Evolutionary conservation across 2,329 filamentous ascomycete genomes (phyloP).

Genomic region (Trichoderma endophyticum): DNA sequence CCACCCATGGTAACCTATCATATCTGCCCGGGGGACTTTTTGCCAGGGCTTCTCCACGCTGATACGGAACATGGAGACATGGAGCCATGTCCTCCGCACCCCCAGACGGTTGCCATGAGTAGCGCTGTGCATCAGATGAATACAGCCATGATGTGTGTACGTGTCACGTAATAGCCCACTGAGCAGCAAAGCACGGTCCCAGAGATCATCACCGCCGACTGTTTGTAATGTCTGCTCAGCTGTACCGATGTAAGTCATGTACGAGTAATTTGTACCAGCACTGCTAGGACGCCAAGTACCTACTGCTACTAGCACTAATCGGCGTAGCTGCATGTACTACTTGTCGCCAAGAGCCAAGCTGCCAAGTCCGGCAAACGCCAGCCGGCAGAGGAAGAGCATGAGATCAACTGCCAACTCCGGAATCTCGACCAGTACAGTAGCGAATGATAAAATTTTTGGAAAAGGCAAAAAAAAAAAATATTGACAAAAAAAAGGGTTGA

Average conservation of each 20-base stretch:
- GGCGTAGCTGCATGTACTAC: neutral
- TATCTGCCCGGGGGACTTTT: neutral
- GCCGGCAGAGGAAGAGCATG: neutral
- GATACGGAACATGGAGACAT: neutral
- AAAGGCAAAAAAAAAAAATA: neutral
- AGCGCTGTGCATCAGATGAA: neutral
- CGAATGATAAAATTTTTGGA: neutral
- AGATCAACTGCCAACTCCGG: conserved; percentile 17
- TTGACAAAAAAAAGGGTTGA: neutral
- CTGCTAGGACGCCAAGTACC: neutral
- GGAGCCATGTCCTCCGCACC: neutral
- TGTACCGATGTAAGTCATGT: neutral
- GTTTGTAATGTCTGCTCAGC: neutral
- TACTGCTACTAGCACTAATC: neutral
- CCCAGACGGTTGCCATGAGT: neutral
- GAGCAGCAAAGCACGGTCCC: neutral
- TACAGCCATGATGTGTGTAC: neutral
- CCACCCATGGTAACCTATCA: neutral
- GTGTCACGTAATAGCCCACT: neutral
- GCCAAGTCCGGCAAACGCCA: neutral
- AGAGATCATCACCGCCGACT: neutral
- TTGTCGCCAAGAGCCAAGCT: conserved; percentile 4
- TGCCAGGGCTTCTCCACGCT: neutral
- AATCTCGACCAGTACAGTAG: neutral
- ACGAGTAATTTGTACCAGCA: neutral